phyloP scores from a whole-genome alignment of 148 eudicot genomes.

The Dianthus caryophyllus region DNA sequence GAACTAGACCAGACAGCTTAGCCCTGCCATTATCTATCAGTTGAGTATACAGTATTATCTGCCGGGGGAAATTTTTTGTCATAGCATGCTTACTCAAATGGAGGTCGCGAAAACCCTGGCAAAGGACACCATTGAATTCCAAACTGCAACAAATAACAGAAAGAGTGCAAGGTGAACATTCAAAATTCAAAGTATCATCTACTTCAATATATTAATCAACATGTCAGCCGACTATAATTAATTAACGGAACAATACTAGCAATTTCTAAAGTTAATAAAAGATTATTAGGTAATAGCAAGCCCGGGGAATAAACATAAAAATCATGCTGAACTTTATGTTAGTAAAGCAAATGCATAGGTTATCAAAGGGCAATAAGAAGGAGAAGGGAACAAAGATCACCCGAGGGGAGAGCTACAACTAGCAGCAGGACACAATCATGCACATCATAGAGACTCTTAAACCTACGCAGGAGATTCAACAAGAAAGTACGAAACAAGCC shows the following conservation, averaged over 20 bases:
- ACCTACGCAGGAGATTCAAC: neutral
- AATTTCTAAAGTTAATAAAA: neutral
- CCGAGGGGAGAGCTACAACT: neutral
- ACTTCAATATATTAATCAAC: neutral
- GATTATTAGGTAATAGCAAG: neutral
- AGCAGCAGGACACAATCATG: constrained; percentile 10
- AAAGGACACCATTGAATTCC: constrained; percentile 97
- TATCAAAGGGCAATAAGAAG: neutral
- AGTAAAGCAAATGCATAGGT: neutral
- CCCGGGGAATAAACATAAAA: neutral
- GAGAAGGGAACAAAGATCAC: neutral
- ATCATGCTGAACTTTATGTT: neutral
- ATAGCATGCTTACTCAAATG: constrained; percentile 75
- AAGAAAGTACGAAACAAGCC: neutral
- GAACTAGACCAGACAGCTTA: neutral
- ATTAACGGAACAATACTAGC: neutral
- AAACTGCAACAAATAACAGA: constrained; percentile 52
- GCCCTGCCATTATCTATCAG: too few relatives aligned
- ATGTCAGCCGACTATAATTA: neutral
- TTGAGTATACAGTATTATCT: too few relatives aligned
- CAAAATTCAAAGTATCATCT: neutral
- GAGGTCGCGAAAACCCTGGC: constrained; percentile 57
- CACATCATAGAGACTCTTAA: neutral
- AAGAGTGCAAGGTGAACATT: constrained; percentile 17
- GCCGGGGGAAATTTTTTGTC: too few relatives aligned